Conservation (phyloP, 2,329 filamentous ascomycete genomes). For the Claviceps maximensis region DNA sequence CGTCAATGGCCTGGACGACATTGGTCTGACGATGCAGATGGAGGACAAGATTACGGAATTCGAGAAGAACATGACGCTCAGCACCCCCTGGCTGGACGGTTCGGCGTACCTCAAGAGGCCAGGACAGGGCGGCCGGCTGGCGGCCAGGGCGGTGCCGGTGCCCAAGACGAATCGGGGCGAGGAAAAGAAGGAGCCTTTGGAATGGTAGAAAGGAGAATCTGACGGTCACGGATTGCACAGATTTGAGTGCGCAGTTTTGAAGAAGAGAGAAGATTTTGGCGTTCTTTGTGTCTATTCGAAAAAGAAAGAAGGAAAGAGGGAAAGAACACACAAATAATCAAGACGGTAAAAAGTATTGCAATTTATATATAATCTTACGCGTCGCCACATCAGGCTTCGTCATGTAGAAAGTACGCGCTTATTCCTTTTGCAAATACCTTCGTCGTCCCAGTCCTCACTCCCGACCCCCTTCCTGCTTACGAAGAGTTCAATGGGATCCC, state of each 20-base stretch:
- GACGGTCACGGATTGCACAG: no score
- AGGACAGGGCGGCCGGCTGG: conserved; percentile 40
- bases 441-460: background rate
- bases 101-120: conserved; percentile 55
- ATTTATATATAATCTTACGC: no score
- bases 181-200: conserved; percentile 69
- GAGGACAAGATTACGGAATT: conserved; percentile 79
- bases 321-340: background rate
- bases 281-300: no score
- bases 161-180: conserved; percentile 84
- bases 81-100: conserved; percentile 88
- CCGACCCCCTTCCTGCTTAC: background rate
- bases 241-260: no score
- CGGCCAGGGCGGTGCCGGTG: conserved; percentile 51
- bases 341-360: background rate
- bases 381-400: no score
- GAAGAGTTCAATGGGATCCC: background rate
- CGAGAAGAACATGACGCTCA: conserved; percentile 60
- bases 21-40: conserved; percentile 84
- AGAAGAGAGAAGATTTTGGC: no score
- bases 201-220: conserved; percentile 55
- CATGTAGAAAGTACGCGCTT: no score
- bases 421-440: background rate
- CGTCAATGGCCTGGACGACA: conserved; percentile 87
- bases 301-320: background rate